Base-by-base conservation (phyloP, 495 filamentous ascomycete species). In the Evansstolkia leycettana region DNA sequence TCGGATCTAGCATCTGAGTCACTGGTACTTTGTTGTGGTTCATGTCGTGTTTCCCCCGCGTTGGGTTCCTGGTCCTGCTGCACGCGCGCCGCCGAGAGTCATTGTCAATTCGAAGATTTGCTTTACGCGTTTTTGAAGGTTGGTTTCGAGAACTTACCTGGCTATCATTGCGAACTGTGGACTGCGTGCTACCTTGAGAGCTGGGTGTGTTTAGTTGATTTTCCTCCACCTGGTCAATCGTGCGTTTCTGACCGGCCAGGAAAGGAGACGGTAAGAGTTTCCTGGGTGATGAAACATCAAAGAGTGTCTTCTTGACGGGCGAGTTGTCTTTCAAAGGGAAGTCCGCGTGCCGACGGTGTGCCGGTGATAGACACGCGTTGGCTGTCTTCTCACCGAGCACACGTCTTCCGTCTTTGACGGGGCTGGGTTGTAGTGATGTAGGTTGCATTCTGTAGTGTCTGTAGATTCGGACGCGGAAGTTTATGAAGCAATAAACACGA, bases 321-420 rank as follows among this genome's bases (percentile, higher is more conserved):
- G 60, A 59, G 29, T 36, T 40, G 14, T 41, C 20, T 17, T 33
- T 45, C 24, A 40, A 35, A 34, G 52, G 38, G 17, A 46, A 30
- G 3, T 46, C 41, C 46, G 50, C 51, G 45, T 40, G 45, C 20
- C 51, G 50, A 35, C 43, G 47, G 35, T 27, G 31, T 36, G 50
- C 51, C 24, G 63, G 60, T 23, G 63, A 58, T 27, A 60, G 43
- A 48, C 60, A 67, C 59, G 63, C 61, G 60, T 67, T 67, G 49
- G 52, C 38, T 41, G 55, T 54, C 42, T 62, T 67, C 33, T 63
- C 60, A 18, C 63, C 58, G 36, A 67, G 58, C 18, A 67, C 54
- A 15, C 56, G 63, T 40, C 63, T 52, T 26, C 56, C 61, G 14
- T 63, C 57, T 43, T 65, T 67, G 34, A 59, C 36, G 4, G 63